Evolutionary conservation across 2,329 filamentous ascomycete genomes (phyloP), one percentile per base, ranked within the genome.

Genomic region (Fusarium sambucinum): DNA sequence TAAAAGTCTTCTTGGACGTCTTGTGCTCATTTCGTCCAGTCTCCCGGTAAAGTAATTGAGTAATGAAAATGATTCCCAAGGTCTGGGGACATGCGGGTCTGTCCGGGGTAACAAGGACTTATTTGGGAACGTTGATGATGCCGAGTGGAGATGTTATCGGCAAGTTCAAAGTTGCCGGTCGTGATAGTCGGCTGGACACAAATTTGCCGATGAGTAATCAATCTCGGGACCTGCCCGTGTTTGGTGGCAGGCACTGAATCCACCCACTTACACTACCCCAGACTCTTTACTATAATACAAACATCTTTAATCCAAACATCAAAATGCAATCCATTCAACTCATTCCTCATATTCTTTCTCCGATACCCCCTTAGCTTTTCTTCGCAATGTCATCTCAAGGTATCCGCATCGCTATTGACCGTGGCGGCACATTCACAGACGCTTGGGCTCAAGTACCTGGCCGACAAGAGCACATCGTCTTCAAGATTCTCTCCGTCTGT

Each of bases 401-500:
- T 16, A 75, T 75, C 21, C 63, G 71, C 33, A 75, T 75, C 52
- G 69, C 74, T 27, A 75, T 75, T 11, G 74, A 75, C 30, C 69
- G 74, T 10, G 74, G 74, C 13, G 74, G 74, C 23, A 75, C 74
- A 7, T 75, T 75, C 33, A 75, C 74, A 45, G 74, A 75, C 21
- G 71, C 70, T 2, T 71, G 69, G 68, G 72, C 72, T 14, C 59
- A 66, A 27, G 51, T 74, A 2, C 72, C 72, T 1, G 68, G 70
- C 10, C 55, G 55, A 37, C 23, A 61, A 30, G 63, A 74, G 5
- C 68, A 73, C n/a, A 61, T 74, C 5, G 70, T 74, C 19, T 68
- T 74, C 52, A 74, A 74, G n/a, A 60, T 70, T 6, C 66, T 74
- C 2, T 74, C 72, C 2, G 89, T 90, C 60, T 90, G 92, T 70